phyloP scores from a whole-genome alignment of 176 grass and related monocot genomes.

The Carex scoparia region DNA sequence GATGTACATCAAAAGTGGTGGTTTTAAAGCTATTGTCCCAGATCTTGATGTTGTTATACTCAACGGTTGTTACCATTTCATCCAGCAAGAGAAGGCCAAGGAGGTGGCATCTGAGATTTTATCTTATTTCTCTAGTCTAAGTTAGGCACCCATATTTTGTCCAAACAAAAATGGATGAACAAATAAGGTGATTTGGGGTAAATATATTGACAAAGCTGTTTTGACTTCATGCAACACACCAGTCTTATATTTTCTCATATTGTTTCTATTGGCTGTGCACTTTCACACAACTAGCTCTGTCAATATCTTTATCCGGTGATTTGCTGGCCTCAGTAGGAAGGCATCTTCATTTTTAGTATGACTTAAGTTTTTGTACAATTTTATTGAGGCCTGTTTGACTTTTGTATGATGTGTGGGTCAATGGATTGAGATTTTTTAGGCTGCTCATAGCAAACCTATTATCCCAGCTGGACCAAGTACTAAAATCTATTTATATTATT shows the following conservation, averaged over 20 bases:
- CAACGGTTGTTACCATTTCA: slow-evolving; percentile 47
- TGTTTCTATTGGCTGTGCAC: no score
- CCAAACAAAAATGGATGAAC: neutral
- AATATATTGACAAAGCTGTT: no score
- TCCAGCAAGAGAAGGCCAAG: slow-evolving; percentile 57
- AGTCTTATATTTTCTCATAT: no score
- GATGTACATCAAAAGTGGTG: slow-evolving; percentile 32
- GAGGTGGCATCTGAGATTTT: slow-evolving; percentile 46
- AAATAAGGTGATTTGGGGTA: neutral
- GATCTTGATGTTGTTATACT: slow-evolving; percentile 39
- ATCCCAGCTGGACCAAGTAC: no score
- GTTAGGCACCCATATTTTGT: neutral
- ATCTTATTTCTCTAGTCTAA: slow-evolving; percentile 35
- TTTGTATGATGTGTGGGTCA: neutral
- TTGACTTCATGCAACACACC: neutral
- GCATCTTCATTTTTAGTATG: neutral
- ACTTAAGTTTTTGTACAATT: neutral
- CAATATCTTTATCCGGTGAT: neutral
- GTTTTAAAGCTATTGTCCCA: slow-evolving; percentile 35
- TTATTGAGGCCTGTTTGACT: neutral
- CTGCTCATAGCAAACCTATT: neutral
- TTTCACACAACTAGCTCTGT: no score
- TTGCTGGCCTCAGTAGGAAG: neutral
- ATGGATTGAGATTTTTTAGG: neutral
- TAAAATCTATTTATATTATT: no score